These are phyloP conservation scores for Polytrichum formosum DNA, from an alignment of 225 moss, liverwort and hornwort species.

Conservation along the genomic window DNA sequence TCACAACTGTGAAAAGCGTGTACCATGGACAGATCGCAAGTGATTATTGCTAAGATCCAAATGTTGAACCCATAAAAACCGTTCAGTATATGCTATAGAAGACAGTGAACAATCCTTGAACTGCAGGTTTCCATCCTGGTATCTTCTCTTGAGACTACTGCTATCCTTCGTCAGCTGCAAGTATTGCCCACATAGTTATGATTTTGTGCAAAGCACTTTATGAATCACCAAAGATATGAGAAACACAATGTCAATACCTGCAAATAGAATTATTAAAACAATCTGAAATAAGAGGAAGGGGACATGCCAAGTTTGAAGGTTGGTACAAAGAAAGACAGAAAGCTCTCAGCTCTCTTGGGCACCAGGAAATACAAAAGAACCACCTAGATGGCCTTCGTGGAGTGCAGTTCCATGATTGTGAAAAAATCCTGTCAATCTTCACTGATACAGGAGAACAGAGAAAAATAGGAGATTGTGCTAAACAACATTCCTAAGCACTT, in stretches of 20 bases:
- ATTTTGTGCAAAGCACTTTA: no score
- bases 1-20: slow-evolving; percentile 3
- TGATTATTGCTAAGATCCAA: slow-evolving; percentile 74
- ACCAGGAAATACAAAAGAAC: no score
- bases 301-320: not conserved
- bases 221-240: no score
- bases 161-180: slow-evolving; percentile 29
- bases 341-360: not conserved
- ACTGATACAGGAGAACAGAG: no score
- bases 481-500: no score
- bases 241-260: not conserved
- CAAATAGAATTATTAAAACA: not conserved
- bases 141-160: slow-evolving; percentile 19
- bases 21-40: slow-evolving; percentile 72
- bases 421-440: no score
- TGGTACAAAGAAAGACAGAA: not conserved
- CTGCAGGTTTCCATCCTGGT: slow-evolving; percentile 37
- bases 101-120: slow-evolving; percentile 54
- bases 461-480: no score
- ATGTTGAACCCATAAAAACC: slow-evolving; percentile 67
- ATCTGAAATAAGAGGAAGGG: not conserved
- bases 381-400: no score
- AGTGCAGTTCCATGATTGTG: no score
- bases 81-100: slow-evolving; percentile 50
- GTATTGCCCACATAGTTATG: not conserved